Base-by-base conservation (phyloP, 106 monocot genomes). In the Platanthera zijinensis region DNA sequence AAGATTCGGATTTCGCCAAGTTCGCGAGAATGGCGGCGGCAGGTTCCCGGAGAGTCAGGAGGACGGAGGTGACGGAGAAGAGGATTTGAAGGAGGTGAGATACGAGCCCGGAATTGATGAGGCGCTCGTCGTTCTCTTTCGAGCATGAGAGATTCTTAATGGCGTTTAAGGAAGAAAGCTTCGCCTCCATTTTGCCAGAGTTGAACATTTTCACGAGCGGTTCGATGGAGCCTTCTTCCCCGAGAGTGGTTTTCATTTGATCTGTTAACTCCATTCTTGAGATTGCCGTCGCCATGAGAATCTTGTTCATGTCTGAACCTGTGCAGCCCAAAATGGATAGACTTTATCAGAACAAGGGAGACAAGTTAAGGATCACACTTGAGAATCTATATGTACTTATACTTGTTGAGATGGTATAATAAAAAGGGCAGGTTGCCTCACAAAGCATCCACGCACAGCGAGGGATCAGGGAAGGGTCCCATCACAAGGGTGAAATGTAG, bases 281-380 rank as follows among this genome's bases (percentile, higher is more conserved):
- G 52, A 95, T 84, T 53, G 92, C 84, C 5, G 92, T 82, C 64
- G 95, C 95, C 92, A 95, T 95, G 52, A 95, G 75, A 82, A 95
- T 83, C 81, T 92, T 95, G 82, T 89, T 92, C 89, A 90, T 95
- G 56, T 92, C 87, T 77, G 95, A 95, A 84, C 95, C 95, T 95
- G 83, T 71, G 82, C 19, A 73, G 19, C 12, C 32, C 12, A 67
- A n/a, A 19, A 21, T 6, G 6, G 18, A 39, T 39, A 39, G 39
- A 39, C 39, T 12, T 53, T 53, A 12, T 53, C 10, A 53, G 52
- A 14, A 12, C 52, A 53, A 53, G 52, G 10, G 52, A 53, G 14
- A 53, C 9, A 53, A 53, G 52, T 53, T 12, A 10, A 3, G 10
- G 52, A 53, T 53, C 10, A 39, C 39, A 39, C 39, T 39, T 39